These are phyloP conservation scores for Ceriops tagal DNA, from an alignment of 345 rosid genomes.

Conservation along the genomic window DNA sequence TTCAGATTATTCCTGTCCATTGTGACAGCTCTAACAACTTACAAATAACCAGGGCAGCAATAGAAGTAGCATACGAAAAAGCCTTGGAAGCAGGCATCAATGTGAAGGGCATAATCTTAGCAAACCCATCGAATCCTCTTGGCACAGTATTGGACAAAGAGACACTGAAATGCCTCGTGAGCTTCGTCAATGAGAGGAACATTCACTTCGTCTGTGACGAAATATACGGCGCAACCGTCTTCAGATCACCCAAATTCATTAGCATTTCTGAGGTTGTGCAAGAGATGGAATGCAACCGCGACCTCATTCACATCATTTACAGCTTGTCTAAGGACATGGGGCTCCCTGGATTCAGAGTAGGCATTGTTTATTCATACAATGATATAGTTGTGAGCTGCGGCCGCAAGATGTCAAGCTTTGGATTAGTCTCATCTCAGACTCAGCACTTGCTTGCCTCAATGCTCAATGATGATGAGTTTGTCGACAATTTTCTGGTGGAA, in stretches of 20 bases:
- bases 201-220: constrained; percentile 84
- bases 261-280: constrained; percentile 64
- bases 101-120: constrained; percentile 67
- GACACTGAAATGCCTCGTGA: constrained; percentile 42
- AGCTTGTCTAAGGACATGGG: constrained; percentile 97
- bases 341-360: constrained; percentile 78
- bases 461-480: constrained; percentile 64
- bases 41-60: constrained; percentile 43
- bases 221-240: constrained; percentile 71
- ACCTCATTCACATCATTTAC: constrained; percentile 68
- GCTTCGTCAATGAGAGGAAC: constrained; percentile 45
- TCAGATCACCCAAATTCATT: constrained; percentile 43
- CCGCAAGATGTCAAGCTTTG: constrained; percentile 86
- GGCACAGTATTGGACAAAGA: constrained; percentile 58
- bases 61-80: constrained; percentile 51
- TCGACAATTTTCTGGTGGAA: constrained; percentile 43
- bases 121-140: constrained; percentile 88
- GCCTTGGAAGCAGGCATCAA: constrained; percentile 45
- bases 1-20: constrained; percentile 54
- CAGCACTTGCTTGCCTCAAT: constrained; percentile 64
- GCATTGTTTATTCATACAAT: constrained; percentile 76
- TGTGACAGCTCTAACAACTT: constrained; percentile 70
- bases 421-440: constrained; percentile 77
- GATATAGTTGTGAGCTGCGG: constrained; percentile 61
- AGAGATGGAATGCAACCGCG: constrained; percentile 42